Percentiles rank a stretch among this genome's conserved stretches.
Evolutionary conservation across 352 stramenopile genomes (phyloP).

Genomic region (Phytophthora constricta): DNA sequence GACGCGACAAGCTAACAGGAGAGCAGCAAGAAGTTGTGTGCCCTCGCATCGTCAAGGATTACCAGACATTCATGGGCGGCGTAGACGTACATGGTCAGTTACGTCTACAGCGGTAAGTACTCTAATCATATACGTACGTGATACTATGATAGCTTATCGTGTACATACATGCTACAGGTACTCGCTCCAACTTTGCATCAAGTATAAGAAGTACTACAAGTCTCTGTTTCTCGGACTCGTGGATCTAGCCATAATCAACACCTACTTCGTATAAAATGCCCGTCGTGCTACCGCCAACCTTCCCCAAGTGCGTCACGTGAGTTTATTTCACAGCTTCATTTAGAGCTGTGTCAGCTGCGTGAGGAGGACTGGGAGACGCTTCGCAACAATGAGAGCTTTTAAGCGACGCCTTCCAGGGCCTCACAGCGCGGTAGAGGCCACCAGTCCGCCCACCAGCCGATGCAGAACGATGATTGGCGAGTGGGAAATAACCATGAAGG

Average conservation of each 20-base stretch:
- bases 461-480: constrained; percentile 14
- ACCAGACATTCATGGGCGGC: constrained; percentile 15
- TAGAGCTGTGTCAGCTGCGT: constrained; percentile 11
- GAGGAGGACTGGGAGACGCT: constrained; percentile 12
- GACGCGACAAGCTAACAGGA: neutral
- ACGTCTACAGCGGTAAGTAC: constrained; percentile 6
- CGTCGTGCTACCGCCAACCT: neutral
- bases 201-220: constrained; percentile 25
- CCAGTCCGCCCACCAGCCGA: neutral
- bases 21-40: constrained; percentile 10
- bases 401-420: constrained; percentile 7
- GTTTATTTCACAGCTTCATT: constrained; percentile 5
- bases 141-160: neutral
- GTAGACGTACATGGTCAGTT: neutral
- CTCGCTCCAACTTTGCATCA: constrained; percentile 20
- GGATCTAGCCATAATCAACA: constrained; percentile 17
- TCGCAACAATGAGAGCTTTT: neutral
- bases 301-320: neutral
- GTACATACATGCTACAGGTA: constrained; percentile 12
- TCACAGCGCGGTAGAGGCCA: neutral
- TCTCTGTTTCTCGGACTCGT: constrained; percentile 15
- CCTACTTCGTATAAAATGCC: constrained; percentile 16
- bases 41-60: constrained; percentile 15
- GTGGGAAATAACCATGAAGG: constrained; percentile 7
- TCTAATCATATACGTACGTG: constrained; percentile 10